phyloP scores from a whole-genome alignment of 495 filamentous ascomycete species.

The Ramalina intermedia region DNA sequence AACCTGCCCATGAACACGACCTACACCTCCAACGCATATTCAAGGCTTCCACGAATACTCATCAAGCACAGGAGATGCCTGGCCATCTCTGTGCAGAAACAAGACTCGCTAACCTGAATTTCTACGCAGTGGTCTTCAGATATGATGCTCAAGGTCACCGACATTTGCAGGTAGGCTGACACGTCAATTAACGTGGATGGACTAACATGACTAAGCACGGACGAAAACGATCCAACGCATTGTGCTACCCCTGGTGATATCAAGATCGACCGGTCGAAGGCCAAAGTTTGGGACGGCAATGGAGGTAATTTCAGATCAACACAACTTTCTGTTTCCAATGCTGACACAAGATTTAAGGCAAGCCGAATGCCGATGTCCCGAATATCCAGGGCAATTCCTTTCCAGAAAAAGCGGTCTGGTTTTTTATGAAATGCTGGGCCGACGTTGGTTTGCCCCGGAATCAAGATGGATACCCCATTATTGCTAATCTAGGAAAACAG shows the following conservation, averaged over 20 bases:
- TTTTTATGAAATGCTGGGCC: constrained; percentile 18
- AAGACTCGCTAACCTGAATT: too few species aligned
- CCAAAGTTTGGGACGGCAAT: constrained; percentile 1
- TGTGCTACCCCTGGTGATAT: constrained; percentile 15
- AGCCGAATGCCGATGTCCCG: neutral
- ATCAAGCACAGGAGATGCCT: too few species aligned
- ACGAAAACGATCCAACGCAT: constrained; percentile 12
- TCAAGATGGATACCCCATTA: neutral
- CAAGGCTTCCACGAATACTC: too few species aligned
- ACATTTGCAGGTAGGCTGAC: constrained; percentile 13
- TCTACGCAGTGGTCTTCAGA: constrained; percentile 3
- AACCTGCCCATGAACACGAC: too few species aligned
- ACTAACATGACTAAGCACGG: constrained; percentile 7
- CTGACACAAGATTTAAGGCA: neutral
- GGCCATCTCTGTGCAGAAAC: too few species aligned
- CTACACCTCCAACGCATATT: too few species aligned
- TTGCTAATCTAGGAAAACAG: neutral
- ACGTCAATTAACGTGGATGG: constrained; percentile 10
- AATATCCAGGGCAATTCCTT: constrained; percentile 1
- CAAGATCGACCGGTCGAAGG: constrained; percentile 13
- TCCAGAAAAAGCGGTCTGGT: constrained; percentile 10
- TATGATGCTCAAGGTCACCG: constrained; percentile 18
- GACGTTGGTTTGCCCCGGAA: constrained; percentile 5
- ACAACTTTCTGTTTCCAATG: too few species aligned
- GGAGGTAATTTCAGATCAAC: too few species aligned